These are phyloP conservation scores for Chlorella ohadii DNA, from an alignment of 139 green algal species.

Conservation along the genomic window DNA sequence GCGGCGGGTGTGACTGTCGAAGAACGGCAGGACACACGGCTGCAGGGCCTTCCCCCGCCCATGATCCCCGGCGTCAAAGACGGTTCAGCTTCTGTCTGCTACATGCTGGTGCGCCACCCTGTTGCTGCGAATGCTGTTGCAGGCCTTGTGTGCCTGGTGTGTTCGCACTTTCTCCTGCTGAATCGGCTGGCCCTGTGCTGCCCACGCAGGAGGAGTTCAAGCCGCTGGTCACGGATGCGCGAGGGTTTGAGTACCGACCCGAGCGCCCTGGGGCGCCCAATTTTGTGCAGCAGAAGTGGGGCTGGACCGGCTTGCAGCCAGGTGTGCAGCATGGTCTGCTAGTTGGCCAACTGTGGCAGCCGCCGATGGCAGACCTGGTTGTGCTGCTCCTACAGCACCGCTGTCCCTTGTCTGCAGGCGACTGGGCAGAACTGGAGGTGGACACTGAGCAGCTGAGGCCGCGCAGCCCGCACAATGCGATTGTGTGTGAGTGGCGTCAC, in stretches of 20 bases:
- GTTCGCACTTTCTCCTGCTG: not conserved
- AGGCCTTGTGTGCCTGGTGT: not conserved
- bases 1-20: not conserved
- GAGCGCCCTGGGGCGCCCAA: not conserved
- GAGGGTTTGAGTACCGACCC: not conserved
- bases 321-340: not conserved
- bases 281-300: slow-evolving; percentile 26
- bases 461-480: no score
- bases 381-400: no score
- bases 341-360: no score
- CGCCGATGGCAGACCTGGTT: no score
- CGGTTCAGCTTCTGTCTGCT: not conserved
- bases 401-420: no score
- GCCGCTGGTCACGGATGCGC: not conserved
- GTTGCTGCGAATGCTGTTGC: not conserved
- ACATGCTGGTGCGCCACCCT: not conserved
- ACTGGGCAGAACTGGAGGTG: no score
- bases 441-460: no score
- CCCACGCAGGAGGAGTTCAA: slow-evolving; percentile 28
- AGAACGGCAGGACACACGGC: not conserved
- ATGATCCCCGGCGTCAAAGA: not conserved
- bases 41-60: slow-evolving; percentile 4
- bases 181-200: not conserved
- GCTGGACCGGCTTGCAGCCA: not conserved
- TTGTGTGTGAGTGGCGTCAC: no score